Evolutionary conservation across 305 asterid species (phyloP).

Genomic region (Ajuga reptans): DNA sequence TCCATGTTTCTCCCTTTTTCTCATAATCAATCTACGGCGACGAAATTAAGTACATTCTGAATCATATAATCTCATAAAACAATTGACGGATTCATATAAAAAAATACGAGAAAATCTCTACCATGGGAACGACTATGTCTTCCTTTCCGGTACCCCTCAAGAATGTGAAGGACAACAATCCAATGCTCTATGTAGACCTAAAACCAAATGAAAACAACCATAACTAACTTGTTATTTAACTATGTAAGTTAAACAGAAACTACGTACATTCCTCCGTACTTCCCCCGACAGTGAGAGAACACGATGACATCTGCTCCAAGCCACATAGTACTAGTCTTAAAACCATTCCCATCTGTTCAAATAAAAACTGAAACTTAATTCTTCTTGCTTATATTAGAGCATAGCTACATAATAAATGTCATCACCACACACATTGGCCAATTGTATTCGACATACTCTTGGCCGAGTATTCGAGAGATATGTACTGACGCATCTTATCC

Average conservation of each 20-base stretch:
- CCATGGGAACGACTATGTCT: conserved; percentile 80
- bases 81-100: no score
- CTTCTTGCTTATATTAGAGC: not conserved
- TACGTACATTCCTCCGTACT: conserved; percentile 38
- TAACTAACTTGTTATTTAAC: not conserved
- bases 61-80: no score
- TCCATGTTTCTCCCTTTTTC: conserved; percentile 42
- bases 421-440: conserved; percentile 55
- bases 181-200: conserved; percentile 60
- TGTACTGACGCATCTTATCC: conserved; percentile 62
- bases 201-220: conserved; percentile 5
- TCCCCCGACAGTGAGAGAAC: conserved; percentile 56
- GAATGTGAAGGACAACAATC: conserved; percentile 61
- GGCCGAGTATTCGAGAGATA: conserved; percentile 74
- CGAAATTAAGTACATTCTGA: no score
- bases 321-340: conserved; percentile 83
- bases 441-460: conserved; percentile 66
- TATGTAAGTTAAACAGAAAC: not conserved
- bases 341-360: conserved; percentile 77
- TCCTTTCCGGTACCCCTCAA: conserved; percentile 57
- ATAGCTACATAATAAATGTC: not conserved
- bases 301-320: conserved; percentile 87
- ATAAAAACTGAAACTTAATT: not conserved
- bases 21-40: conserved; percentile 44
- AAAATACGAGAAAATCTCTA: not conserved